Percentiles rank a stretch among this genome's conserved stretches.
Evolutionary conservation across 148 eudicot genomes (phyloP).

Genomic region (Fagopyrum tataricum): DNA sequence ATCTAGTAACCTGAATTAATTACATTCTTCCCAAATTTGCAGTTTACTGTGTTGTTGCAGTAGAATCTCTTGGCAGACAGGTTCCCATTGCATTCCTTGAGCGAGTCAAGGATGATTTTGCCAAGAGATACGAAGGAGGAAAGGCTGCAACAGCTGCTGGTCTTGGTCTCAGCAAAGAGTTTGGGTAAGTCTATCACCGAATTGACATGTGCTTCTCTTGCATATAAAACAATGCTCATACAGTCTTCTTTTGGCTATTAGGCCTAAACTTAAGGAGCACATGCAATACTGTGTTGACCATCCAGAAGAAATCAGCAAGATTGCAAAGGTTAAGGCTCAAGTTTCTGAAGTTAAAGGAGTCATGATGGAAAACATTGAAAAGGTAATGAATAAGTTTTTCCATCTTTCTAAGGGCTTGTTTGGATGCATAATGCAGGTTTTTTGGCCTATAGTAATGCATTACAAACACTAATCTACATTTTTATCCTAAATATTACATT

Average conservation of each 20-base stretch:
- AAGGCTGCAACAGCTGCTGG: constrained; percentile 13
- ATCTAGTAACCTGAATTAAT: neutral
- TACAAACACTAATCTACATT: too few relatives aligned
- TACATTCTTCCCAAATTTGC: neutral
- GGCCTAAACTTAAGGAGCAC: constrained; percentile 14
- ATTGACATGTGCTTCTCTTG: neutral
- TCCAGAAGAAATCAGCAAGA: constrained; percentile 17
- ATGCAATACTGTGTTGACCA: constrained; percentile 16
- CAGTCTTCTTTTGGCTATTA: neutral
- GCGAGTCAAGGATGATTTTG: constrained; percentile 14
- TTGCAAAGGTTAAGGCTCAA: constrained; percentile 17
- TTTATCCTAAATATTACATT: too few relatives aligned
- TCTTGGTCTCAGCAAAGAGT: constrained; percentile 11
- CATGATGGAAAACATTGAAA: constrained; percentile 16
- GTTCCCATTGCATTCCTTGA: constrained; percentile 15
- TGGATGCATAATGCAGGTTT: too few relatives aligned
- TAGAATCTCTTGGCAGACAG: constrained; percentile 14
- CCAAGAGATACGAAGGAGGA: constrained; percentile 14
- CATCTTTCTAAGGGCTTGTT: neutral
- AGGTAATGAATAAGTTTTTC: constrained; percentile 1
- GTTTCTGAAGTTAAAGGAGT: constrained; percentile 17
- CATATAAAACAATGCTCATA: neutral
- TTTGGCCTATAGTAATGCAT: too few relatives aligned
- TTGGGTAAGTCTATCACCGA: constrained; percentile 9
- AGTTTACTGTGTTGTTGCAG: constrained; percentile 17